Percentiles rank a stretch among this genome's conserved stretches.
Conservation (phyloP, 2,329 filamentous ascomycete genomes). For the Ilyonectria robusta region DNA sequence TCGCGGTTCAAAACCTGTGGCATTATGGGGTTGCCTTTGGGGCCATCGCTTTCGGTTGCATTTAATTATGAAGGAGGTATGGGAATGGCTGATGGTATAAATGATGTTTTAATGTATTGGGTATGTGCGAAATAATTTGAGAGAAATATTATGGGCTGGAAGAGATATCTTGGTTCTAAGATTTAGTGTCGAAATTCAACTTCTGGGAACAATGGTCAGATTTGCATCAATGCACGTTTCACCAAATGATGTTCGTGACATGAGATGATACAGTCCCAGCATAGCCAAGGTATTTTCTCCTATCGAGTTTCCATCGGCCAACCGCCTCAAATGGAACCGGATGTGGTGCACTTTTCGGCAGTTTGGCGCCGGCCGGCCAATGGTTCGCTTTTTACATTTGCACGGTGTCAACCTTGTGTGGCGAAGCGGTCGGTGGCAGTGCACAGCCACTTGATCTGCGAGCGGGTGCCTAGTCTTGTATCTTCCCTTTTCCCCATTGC, state of each 20-base stretch:
- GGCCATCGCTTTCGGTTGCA: conserved; percentile 13
- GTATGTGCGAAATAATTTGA: neutral
- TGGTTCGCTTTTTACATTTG: neutral
- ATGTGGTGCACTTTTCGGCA: neutral
- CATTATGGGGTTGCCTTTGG: conserved; percentile 16
- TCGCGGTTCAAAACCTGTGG: neutral
- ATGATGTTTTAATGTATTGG: neutral
- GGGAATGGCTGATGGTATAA: neutral
- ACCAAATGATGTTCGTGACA: too few species aligned
- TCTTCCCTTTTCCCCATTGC: neutral
- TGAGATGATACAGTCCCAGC: too few species aligned
- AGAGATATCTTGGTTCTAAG: neutral
- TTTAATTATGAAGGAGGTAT: conserved; percentile 1
- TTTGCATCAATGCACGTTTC: too few species aligned
- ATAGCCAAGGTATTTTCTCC: neutral
- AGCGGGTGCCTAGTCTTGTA: neutral
- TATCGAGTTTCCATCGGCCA: neutral
- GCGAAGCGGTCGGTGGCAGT: neutral
- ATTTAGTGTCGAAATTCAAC: too few species aligned
- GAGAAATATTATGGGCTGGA: neutral
- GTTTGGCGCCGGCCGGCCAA: neutral
- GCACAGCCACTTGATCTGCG: neutral
- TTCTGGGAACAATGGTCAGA: too few species aligned
- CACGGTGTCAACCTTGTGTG: neutral
- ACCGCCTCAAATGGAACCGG: neutral